Percentiles rank a stretch among this genome's conserved stretches.
Evolutionary conservation across 371 early-diverging fungal species (phyloP).

Genomic region (Massospora cicadina): DNA sequence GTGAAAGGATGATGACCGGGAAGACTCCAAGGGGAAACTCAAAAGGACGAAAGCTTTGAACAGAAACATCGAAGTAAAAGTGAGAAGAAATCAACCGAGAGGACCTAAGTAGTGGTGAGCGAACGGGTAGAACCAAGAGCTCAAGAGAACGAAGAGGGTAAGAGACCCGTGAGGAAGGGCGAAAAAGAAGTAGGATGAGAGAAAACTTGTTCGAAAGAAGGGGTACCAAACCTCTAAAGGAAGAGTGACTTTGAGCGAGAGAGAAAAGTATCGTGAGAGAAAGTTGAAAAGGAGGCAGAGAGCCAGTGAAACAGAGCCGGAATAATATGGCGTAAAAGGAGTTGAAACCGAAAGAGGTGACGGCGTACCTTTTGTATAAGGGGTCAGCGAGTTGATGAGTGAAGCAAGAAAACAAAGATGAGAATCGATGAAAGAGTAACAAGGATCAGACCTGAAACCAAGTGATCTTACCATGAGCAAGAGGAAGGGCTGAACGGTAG

Average conservation of each 20-base stretch:
- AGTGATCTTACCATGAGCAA: slow-evolving; percentile 13
- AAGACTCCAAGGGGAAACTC: neutral
- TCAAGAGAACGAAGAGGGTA: neutral
- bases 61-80: neutral
- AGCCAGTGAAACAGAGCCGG: neutral
- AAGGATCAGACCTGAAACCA: slow-evolving; percentile 11
- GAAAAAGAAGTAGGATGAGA: neutral
- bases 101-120: neutral
- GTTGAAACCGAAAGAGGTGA: neutral
- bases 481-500: slow-evolving; percentile 11
- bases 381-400: neutral
- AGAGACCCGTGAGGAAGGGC: neutral
- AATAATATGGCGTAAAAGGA: neutral
- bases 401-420: neutral
- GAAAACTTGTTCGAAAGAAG: neutral
- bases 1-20: neutral
- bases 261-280: neutral
- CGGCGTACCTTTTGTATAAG: neutral
- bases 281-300: neutral
- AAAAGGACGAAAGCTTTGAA: neutral
- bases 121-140: neutral
- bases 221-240: neutral
- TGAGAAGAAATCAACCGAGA: neutral
- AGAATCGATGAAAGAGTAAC: slow-evolving; percentile 11
- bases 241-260: neutral